Evolutionary conservation across 2,329 filamentous ascomycete species (phyloP), one percentile per base, ranked within the genome.

Genomic region (Hypomyces rosellus): DNA sequence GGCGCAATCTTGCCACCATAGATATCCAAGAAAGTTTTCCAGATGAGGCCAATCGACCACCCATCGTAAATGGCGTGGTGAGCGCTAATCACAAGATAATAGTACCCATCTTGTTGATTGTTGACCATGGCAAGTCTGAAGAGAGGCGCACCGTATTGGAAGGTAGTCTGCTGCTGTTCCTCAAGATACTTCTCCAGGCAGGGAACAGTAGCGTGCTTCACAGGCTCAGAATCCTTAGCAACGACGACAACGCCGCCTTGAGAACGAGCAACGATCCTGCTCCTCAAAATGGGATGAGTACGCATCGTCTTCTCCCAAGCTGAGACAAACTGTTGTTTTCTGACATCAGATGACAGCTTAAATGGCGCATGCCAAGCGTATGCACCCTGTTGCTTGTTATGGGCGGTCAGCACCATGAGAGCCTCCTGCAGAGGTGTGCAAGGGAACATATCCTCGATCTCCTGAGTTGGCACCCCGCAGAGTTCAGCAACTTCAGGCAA

Each of bases 21-120:
- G 13, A 42, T 36, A 13, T 36, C 20, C 7, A 50, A 37, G 14
- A 50, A 41, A 2, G 34, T 14, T 13, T 50, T 18, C 3, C 37
- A 20, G 12, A 50, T 18, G 11, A 50, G 18, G 5, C 36, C 36
- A 9, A 39, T 41, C 8, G 43, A 46, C 49, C 49, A 51, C 5
- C 49, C 49, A 25, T 51, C 49, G 22, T 51, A 51, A 5, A 51
- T 51, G 13, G 37, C 49, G 25, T 51, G 49, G 20, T 51, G 49
- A 11, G 46, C 43, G 5, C 43, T 51, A 3, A 46, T 37, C 25
- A 51, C 42, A 2, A 50, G 22, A n/a, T 33, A 45, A 5, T 38
- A 11, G 12, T 49, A 22, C n/a, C 37, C 14, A 6, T 30, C 30
- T 5, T 34, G 12, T 2, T 41, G 18, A 12, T 42, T 45, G 14